Base-by-base conservation (phyloP, 768 basidiomycete species). In the Suillus variegatus region DNA sequence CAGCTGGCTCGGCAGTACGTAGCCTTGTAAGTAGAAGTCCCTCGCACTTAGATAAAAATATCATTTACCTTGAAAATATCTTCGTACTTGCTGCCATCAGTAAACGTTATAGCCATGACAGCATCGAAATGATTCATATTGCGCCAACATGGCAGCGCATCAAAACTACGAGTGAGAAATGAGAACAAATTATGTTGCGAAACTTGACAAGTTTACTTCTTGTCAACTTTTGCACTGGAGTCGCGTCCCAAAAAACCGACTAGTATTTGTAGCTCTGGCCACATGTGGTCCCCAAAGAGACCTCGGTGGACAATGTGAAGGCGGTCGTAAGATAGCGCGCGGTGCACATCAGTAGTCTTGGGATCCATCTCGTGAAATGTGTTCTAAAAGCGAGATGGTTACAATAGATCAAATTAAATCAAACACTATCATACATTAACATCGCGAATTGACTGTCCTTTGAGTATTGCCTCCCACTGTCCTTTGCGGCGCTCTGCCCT, bases 41-140 rank as follows among this genome's bases (percentile, higher is more conserved):
- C 36, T 36, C 2, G 36, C 36, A 36, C 36, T 36, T 36, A 1
- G 2, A 36, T 36, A 36, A 36, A 32, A 36, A 36, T 1, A 36
- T 47, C 46, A 47, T 8, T 47, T 51, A 51, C 22, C 49, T 78
- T 79, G n/a, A 71, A 66, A 25, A 81, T 71, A 64, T 80, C 78
- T 57, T 78, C 74, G 52, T 71, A 74, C 64, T 81, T 81, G n/a
- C 66, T 63, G 2, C 73, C 77, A 68, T 81, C 80, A 10, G 72
- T 68, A 69, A 78, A 80, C 32, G 73, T 57, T 3, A 75, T 66
- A 4, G 68, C 65, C 52, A 70, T 66, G 16, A 77, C 60, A 1
- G 70, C 25, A 4, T 62, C 14, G 35, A 65, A 65, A 54, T 65
- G 65, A 18, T 56, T 65, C 52, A 65, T n/a, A 20, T 54, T 62